A percentile compares a stretch with the other conserved stretches of the same genome.
These are phyloP conservation scores for Colletotrichum melonis DNA, from an alignment of 2,329 filamentous ascomycete species.

Conservation along the genomic window DNA sequence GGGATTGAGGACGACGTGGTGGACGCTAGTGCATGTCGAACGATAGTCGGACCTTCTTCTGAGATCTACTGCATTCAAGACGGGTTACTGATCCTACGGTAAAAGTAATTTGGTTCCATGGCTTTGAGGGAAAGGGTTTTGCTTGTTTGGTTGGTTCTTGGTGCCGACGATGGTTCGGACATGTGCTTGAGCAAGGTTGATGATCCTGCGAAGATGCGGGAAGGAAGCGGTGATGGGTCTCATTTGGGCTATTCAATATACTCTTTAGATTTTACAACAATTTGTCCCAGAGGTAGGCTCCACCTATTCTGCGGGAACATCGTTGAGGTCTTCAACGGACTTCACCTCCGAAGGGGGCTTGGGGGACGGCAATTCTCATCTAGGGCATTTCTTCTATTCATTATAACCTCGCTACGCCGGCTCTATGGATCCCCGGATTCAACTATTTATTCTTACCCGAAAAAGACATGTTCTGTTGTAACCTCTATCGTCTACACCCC, in stretches of 20 bases:
- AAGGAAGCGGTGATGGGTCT: not conserved
- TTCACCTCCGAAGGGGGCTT: not conserved
- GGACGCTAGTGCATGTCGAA: conserved; percentile 1
- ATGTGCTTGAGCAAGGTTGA: not conserved
- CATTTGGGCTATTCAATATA: not conserved
- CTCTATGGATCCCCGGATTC: not conserved
- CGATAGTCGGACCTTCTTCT: conserved; percentile 1
- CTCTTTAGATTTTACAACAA: not conserved
- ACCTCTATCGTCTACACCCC: no score
- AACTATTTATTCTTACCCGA: not conserved
- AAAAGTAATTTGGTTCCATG: not conserved
- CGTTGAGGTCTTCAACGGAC: not conserved
- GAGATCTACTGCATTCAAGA: not conserved
- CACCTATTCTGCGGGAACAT: not conserved
- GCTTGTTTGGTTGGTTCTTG: not conserved
- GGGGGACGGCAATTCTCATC: not conserved
- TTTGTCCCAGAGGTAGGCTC: not conserved
- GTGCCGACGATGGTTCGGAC: not conserved
- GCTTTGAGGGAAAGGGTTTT: not conserved
- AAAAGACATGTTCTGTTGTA: no score
- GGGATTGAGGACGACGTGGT: not conserved
- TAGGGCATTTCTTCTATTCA: not conserved
- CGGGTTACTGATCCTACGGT: not conserved
- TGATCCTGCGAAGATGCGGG: not conserved
- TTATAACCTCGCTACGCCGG: not conserved